Evolutionary conservation across 495 filamentous ascomycete genomes (phyloP).

Genomic region (Penicillium simplicissimum): DNA sequence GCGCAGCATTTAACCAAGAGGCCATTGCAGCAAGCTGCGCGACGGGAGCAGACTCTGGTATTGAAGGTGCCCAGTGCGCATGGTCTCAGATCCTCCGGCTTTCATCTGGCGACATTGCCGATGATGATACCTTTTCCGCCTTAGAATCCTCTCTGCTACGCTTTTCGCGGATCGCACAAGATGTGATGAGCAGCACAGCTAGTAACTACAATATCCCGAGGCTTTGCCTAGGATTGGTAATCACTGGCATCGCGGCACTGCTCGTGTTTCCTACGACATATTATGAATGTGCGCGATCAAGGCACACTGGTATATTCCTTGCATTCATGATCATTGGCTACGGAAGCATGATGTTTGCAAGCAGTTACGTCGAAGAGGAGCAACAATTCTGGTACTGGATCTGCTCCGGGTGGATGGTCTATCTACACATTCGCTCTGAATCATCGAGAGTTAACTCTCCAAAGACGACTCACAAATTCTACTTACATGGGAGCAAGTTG

Average conservation of each 20-base stretch:
- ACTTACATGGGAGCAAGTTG: constrained; percentile 10
- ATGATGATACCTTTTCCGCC: constrained; percentile 13
- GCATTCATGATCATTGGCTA: constrained; percentile 55
- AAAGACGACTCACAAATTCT: background rate
- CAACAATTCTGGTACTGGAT: constrained; percentile 98
- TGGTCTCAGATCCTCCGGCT: constrained; percentile 51
- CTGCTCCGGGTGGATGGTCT: constrained; percentile 72
- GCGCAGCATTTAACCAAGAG: constrained; percentile 49
- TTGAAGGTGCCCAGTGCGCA: constrained; percentile 65
- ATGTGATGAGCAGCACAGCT: constrained; percentile 77
- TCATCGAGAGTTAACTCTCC: constrained; percentile 3
- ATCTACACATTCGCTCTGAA: constrained; percentile 57
- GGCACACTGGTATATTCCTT: constrained; percentile 34
- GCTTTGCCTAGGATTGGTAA: constrained; percentile 55
- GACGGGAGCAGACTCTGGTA: constrained; percentile 38
- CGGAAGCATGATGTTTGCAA: constrained; percentile 92
- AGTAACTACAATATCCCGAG: constrained; percentile 81
- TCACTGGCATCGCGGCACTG: constrained; percentile 46
- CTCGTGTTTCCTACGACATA: constrained; percentile 34
- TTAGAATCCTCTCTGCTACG: constrained; percentile 33
- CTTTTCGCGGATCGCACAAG: constrained; percentile 71
- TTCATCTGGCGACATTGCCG: constrained; percentile 6
- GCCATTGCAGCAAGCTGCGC: constrained; percentile 42
- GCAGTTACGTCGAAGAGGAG: constrained; percentile 96
- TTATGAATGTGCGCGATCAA: constrained; percentile 21